phyloP scores from a whole-genome alignment of 192 early-diverging fungal genomes.

The Tieghemiomyces parasiticus region DNA sequence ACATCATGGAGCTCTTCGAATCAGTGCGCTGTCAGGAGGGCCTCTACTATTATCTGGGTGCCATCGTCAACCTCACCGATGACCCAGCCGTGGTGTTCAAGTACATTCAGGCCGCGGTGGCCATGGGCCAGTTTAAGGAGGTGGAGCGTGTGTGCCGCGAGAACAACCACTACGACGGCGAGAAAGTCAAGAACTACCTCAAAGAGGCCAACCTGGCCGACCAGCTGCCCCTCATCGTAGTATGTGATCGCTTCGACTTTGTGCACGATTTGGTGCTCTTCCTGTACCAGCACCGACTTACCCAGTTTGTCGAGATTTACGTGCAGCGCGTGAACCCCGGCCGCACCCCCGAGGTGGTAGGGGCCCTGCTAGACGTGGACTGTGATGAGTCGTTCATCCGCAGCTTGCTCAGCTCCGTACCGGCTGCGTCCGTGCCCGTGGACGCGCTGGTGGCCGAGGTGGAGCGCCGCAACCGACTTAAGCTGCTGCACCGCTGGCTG shows the following conservation, averaged over 20 bases:
- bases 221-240: constrained; percentile 95
- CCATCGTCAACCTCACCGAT: constrained; percentile 89
- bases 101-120: constrained; percentile 93
- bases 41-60: constrained; percentile 93
- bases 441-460: constrained; percentile 76
- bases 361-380: constrained; percentile 94
- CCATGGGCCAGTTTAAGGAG: constrained; percentile 89
- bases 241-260: constrained; percentile 94
- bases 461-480: constrained; percentile 93
- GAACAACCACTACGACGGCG: constrained; percentile 90
- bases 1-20: constrained; percentile 89
- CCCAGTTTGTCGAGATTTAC: constrained; percentile 96
- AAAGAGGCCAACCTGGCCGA: constrained; percentile 94
- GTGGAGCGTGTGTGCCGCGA: constrained; percentile 96
- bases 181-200: constrained; percentile 98
- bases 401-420: constrained; percentile 68
- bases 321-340: constrained; percentile 97
- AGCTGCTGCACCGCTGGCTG: constrained; percentile 89
- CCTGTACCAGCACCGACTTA: constrained; percentile 84
- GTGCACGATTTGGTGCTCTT: constrained; percentile 96
- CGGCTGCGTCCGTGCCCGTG: constrained; percentile 68
- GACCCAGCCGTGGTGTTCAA: constrained; percentile 95
- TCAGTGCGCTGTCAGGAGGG: constrained; percentile 81
- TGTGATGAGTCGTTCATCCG: constrained; percentile 92
- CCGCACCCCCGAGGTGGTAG: constrained; percentile 89